Conservation (phyloP, 2,329 filamentous ascomycete genomes). For the Blumeriella jaapii region DNA sequence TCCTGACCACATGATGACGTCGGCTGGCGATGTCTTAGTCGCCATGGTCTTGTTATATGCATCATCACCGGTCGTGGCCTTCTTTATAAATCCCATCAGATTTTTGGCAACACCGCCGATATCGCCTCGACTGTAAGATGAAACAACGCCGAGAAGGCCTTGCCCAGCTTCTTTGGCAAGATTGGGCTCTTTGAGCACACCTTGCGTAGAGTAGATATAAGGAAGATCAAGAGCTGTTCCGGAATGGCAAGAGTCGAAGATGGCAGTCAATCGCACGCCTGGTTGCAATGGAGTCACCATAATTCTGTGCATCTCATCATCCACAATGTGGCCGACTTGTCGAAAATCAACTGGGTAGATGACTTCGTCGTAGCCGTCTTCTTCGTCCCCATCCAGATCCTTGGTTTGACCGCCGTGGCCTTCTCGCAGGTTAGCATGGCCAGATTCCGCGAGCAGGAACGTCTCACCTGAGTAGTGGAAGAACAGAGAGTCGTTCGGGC, state of each 20-base stretch:
- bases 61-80: constrained; percentile 67
- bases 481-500: constrained; percentile 87
- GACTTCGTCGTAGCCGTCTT: constrained; percentile 73
- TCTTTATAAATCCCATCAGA: constrained; percentile 79
- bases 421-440: constrained; percentile 23
- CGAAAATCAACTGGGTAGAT: constrained; percentile 77
- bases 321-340: constrained; percentile 68
- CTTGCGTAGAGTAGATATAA: constrained; percentile 59
- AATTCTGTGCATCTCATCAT: constrained; percentile 71
- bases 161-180: constrained; percentile 57
- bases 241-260: constrained; percentile 60
- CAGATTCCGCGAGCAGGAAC: constrained; percentile 10
- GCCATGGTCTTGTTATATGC: constrained; percentile 69
- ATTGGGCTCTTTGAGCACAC: constrained; percentile 57
- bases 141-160: constrained; percentile 47
- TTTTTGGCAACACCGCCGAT: constrained; percentile 68
- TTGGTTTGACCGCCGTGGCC: constrained; percentile 74
- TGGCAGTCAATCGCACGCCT: constrained; percentile 68
- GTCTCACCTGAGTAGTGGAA: constrained; percentile 86
- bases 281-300: constrained; percentile 67
- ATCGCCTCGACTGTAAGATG: constrained; percentile 65
- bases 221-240: constrained; percentile 55
- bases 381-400: constrained; percentile 68
- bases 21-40: constrained; percentile 87
- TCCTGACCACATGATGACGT: constrained; percentile 96